Evolutionary conservation across 2,329 filamentous ascomycete species (phyloP), one percentile per base, ranked within the genome.

Genomic region (Calcarisporium arbuscula): DNA sequence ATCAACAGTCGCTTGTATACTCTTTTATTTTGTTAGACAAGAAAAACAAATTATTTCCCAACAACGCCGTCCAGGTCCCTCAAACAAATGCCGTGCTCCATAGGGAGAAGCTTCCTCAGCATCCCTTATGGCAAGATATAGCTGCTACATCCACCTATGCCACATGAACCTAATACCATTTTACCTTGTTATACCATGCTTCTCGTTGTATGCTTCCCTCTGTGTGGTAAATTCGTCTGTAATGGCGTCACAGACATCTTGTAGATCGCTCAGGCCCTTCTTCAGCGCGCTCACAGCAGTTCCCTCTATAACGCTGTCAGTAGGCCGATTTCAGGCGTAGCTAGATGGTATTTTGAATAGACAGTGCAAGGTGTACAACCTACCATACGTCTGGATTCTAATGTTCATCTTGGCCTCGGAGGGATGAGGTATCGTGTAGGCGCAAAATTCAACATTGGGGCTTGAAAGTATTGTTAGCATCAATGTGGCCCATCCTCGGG

Each of bases 391-490:
- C 63, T 98, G 92, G 43, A 98, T 96, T 52, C 92, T 79, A 42
- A 98, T 69, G 55, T 96, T 95, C 90, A 98, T 95, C 65, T 94
- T 92, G 26, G 81, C 69, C 62, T 98, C 92, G 25, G 89, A 94
- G 32, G 92, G 92, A 63, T 98, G 92, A 19, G 92, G 92, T 42
- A 98, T 96, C 7, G 90, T 86, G 62, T 98, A 98, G 41, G 90
- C 92, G 62, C 92, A 96, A 64, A 98, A 95, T 60, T 98, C 92
- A 40, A 98, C 92, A 44, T 92, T 80, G 19, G 92, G 90, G 60
- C 90, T 96, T 45, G 34, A 34, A 9, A 27, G n/a, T n/a, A n/a
- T n/a, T n/a, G 17, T 31, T n/a, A 45, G 41, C 30, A 51, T 32
- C 29, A 32, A 19, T 7, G 18, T 3, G 9, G 11, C 23, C 10